Base-by-base conservation (phyloP, 2,329 filamentous ascomycete genomes). In the Xylaria sp. region DNA sequence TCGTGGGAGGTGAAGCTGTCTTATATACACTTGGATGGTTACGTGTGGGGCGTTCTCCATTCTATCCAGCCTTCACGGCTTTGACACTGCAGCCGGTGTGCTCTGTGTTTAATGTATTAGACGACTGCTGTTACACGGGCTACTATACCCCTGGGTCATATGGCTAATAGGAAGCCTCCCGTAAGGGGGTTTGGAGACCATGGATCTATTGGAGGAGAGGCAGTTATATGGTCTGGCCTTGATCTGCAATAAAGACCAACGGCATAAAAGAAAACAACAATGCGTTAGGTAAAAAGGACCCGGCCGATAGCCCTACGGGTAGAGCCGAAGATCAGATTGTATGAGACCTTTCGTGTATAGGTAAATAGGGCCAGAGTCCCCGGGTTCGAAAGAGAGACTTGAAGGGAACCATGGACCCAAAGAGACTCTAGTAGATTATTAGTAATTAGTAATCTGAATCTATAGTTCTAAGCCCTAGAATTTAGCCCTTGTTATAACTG, bases 1-100 rank as follows among this genome's bases (percentile, higher is more conserved):
- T 57, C 23, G 53, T 57, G 53, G 53, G 53, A 57, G 36, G 53
- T 57, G 23, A 57, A 57, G 53, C 34, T 39, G 10, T 39, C 36
- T 39, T 39, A 39, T 39, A 39, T 39, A 39, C 36, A 39, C 36
- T 39, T 39, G 13, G 36, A 13, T 39, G 36, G 36, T 39, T 5
- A 39, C 36, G 36, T 39, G 36, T 39, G 36, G 36, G 13, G 36
- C 36, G 36, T 39, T 39, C 36, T 39, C 36, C 36, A 39, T 13
- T 39, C 12, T 39, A 39, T 39, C 36, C 13, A 39, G 36, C 36
- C 36, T 39, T 39, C 36, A 39, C 39, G 39, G 39, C 39, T 41
- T 41, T 41, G 12, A 41, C 39, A 41, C 39, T 18, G 39, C 39
- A 41, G 39, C 39, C 39, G 39, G 39, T 41, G 12, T 41, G 12